Conservation (phyloP, 2,329 filamentous ascomycete species). For the Colletotrichum tabaci region DNA sequence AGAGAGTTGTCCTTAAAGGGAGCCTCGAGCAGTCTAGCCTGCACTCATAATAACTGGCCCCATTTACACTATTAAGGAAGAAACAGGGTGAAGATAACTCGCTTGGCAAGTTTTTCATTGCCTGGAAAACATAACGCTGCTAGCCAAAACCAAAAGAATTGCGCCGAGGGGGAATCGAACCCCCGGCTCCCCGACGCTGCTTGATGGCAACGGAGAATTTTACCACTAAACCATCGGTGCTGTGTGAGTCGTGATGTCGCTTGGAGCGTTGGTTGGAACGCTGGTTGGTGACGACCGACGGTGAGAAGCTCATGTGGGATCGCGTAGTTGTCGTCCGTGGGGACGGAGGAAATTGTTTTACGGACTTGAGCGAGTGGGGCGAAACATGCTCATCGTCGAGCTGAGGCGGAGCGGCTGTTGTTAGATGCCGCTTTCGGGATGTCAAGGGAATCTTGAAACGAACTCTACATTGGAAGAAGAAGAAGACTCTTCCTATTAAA, state of each 20-base stretch:
- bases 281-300: background rate
- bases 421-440: background rate
- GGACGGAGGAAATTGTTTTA: background rate
- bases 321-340: background rate
- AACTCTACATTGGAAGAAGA: background rate
- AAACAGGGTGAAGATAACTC: background rate
- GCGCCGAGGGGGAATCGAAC: constrained; percentile 30
- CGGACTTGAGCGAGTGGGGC: background rate
- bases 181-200: constrained; percentile 30
- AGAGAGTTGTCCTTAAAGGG: too few relatives aligned
- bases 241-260: background rate
- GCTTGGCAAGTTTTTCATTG: too few relatives aligned
- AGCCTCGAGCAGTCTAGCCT: too few relatives aligned
- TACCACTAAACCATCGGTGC: constrained; percentile 32
- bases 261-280: background rate
- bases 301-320: background rate
- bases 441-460: background rate
- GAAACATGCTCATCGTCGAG: background rate
- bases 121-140: too few relatives aligned
- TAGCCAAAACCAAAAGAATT: background rate
- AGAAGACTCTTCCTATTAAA: too few relatives aligned
- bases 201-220: constrained; percentile 29
- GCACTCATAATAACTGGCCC: too few relatives aligned
- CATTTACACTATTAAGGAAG: too few relatives aligned
- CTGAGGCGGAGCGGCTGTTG: background rate